Evolutionary conservation across 2,329 filamentous ascomycete species (phyloP).

Genomic region (Helotiales sp.): DNA sequence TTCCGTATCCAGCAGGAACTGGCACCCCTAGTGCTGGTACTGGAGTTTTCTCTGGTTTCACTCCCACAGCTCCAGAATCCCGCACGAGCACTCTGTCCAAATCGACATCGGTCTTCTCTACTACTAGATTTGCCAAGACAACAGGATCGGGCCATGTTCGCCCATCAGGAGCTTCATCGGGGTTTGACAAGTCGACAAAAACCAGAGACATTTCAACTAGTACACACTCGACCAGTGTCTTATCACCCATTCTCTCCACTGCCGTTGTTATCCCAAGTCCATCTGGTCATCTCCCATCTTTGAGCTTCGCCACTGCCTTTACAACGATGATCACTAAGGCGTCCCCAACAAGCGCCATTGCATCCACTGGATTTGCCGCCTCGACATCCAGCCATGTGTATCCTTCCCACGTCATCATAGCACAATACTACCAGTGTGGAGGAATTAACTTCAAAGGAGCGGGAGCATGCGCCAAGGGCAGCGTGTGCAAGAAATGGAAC

Average conservation of each 20-base stretch:
- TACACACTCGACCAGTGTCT: not conserved
- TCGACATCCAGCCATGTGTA: not conserved
- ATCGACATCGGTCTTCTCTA: not conserved
- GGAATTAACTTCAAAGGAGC: slow-evolving; percentile 6
- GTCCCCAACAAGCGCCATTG: not conserved
- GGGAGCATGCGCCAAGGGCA: not conserved
- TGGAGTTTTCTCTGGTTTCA: not conserved
- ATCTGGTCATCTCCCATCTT: not conserved
- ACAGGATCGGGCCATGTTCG: not conserved
- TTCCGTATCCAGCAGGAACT: not conserved
- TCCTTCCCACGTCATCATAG: not conserved
- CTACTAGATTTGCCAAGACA: not conserved
- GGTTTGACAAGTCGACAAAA: not conserved
- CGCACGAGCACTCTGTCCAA: not conserved
- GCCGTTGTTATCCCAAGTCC: not conserved
- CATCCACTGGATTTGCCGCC: not conserved
- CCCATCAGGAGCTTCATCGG: not conserved
- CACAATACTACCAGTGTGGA: slow-evolving; percentile 15
- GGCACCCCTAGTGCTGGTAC: not conserved
- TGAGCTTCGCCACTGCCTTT: not conserved
- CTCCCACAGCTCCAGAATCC: not conserved
- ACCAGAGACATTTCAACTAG: not conserved
- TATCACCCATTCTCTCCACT: not conserved
- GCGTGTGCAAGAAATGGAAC: slow-evolving; percentile 9
- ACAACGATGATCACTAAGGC: not conserved